Evolutionary conservation across 2,329 filamentous ascomycete genomes (phyloP), one percentile per base, ranked within the genome.

Genomic region (Blastomyces silverae): DNA sequence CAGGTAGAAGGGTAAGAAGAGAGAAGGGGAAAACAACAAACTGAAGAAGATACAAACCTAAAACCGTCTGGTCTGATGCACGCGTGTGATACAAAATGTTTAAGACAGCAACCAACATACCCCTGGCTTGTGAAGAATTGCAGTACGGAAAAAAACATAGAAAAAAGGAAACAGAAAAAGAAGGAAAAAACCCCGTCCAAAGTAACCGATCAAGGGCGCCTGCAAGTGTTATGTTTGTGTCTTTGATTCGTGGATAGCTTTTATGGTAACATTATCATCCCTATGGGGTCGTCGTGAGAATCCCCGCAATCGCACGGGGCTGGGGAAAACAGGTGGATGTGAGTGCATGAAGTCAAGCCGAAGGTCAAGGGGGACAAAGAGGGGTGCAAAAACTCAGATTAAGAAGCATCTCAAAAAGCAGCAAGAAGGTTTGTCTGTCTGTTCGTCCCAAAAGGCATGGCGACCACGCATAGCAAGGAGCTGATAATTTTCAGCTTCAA

Each of bases 181-280:
- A 6, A 46, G 17, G 15, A 17, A 46, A 15, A 28, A 28, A 28
- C 10, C n/a, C n/a, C 48, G 22, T 52, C 7, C 22, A 25, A 13
- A 15, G 25, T 28, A 52, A 28, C 22, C 13, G 22, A 15, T 28
- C 22, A 52, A 52, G 22, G 48, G n/a, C 48, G n/a, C n/a, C n/a
- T n/a, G n/a, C n/a, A 52, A 52, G 48, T 25, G n/a, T 52, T 28
- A 15, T 4, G 48, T 52, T 52, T 52, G 48, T 52, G 48, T 52
- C n/a, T 52, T n/a, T 15, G 48, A 28, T 52, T 52, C 48, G 25
- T 52, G 48, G 48, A 25, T 28, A 52, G 13, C 48, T 52, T 52
- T 52, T 52, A 52, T 52, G 22, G 48, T 52, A 52, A 28, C 48
- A 28, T 52, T 52, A 52, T 52, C 48, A 52, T 52, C 22, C 48